Percentiles rank a stretch among this genome's conserved stretches.
These are phyloP conservation scores for Pichiaceae sp. DNA, from an alignment of 1,139 yeast species.

Conservation along the genomic window DNA sequence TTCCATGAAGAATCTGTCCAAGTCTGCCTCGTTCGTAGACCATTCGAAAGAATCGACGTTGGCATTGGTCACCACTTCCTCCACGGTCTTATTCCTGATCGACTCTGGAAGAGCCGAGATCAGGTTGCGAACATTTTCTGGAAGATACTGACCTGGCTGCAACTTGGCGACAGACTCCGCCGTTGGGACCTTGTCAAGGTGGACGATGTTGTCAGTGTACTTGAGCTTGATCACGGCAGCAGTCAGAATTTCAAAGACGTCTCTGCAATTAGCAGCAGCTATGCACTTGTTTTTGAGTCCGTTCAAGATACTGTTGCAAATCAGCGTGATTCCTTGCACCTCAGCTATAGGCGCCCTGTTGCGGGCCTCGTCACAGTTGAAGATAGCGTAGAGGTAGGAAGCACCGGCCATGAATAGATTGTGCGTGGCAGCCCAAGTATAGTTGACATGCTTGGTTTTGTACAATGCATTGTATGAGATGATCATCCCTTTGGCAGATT, in stretches of 20 bases:
- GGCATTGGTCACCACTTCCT: background rate
- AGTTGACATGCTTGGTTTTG: conserved; percentile 53
- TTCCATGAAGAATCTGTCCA: conserved; percentile 38
- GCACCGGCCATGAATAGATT: conserved; percentile 86
- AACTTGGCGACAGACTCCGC: conserved; percentile 22
- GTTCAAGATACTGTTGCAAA: conserved; percentile 53
- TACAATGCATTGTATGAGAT: conserved; percentile 52
- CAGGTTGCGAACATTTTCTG: conserved; percentile 32
- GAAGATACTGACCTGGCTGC: conserved; percentile 30
- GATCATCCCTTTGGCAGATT: conserved; percentile 60
- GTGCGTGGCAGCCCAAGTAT: conserved; percentile 92
- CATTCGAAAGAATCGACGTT: conserved; percentile 24
- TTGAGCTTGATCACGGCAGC: conserved; percentile 64
- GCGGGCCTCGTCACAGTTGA: conserved; percentile 54
- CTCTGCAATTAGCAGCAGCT: conserved; percentile 67
- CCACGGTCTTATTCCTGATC: conserved; percentile 3
- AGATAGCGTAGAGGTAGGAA: conserved; percentile 68
- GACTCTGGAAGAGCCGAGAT: conserved; percentile 26
- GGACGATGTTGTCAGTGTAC: conserved; percentile 32
- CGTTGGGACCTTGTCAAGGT: conserved; percentile 20
- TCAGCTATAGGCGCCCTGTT: conserved; percentile 37
- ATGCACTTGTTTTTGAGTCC: conserved; percentile 65
- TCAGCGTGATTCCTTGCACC: conserved; percentile 46
- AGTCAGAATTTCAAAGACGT: conserved; percentile 62
- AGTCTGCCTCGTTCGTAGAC: conserved; percentile 26